Conservation (phyloP, 805 yeast genomes). For the Zygosaccharomyces bailii region DNA sequence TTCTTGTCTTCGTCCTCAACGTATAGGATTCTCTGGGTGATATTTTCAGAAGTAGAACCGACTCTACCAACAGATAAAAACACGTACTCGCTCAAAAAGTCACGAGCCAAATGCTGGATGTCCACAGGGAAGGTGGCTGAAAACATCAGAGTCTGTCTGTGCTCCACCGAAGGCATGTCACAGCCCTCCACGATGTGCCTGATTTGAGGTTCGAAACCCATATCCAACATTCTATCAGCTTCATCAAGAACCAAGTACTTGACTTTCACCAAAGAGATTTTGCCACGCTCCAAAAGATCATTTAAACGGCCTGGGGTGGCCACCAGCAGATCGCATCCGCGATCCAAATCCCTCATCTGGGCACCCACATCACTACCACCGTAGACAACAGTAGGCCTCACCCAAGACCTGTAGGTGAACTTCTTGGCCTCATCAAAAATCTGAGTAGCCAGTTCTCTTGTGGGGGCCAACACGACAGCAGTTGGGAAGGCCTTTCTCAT, state of each 20-base stretch:
- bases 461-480: slow-evolving; percentile 94
- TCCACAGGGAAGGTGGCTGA: slow-evolving; percentile 99
- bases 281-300: slow-evolving; percentile 93
- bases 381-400: slow-evolving; percentile 89
- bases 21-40: slow-evolving; percentile 87
- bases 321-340: slow-evolving; percentile 93
- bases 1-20: slow-evolving; percentile 94
- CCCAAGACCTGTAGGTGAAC: slow-evolving; percentile 98
- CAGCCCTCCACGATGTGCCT: slow-evolving; percentile 96
- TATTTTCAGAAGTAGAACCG: slow-evolving; percentile 98
- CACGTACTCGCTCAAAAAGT: slow-evolving; percentile 91
- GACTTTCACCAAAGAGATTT: slow-evolving; percentile 82
- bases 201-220: slow-evolving; percentile 99
- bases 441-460: slow-evolving; percentile 98
- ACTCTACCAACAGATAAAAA: slow-evolving; percentile 98
- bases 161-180: slow-evolving; percentile 90
- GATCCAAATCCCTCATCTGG: slow-evolving; percentile 83
- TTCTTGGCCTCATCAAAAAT: slow-evolving; percentile 94
- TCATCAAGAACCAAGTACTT: slow-evolving; percentile 94
- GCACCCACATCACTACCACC: slow-evolving; percentile 95
- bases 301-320: slow-evolving; percentile 99
- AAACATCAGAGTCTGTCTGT: slow-evolving; percentile 97
- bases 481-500: slow-evolving; percentile 89
- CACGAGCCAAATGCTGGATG: slow-evolving; percentile 95
- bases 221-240: slow-evolving; percentile 99